Base-by-base conservation (phyloP, 257 asterid species). In the Marsdenia floribunda region DNA sequence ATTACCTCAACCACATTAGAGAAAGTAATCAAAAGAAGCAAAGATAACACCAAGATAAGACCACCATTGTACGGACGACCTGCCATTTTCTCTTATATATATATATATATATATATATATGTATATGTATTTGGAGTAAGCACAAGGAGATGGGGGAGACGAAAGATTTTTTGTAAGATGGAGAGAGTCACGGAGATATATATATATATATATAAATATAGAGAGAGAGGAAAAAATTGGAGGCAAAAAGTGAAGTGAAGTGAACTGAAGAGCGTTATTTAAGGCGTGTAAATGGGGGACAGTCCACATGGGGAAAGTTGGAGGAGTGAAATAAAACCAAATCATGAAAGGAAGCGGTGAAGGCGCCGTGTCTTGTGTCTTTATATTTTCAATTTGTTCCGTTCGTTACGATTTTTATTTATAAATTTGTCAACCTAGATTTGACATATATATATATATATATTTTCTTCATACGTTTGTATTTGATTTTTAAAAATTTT, bases 291-390 rank as follows among this genome's bases (percentile, higher is more conserved):
- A 73, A 54, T 71, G 63, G 93, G 87, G 70, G 38, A 22, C 14
- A 38, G 8, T 38, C 58, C 80, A 73, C 22, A 3, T 72, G 72
- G 58, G 77, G 77, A 73, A 81, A 78, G 78, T 76, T 54, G 33
- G 33, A 29, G 33, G 33, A 29, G 33, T 29, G 33, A 0, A 29
- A 29, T 29, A 33, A 73, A 6, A 53, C 47, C 70, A 59, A 50
- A 76, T 80, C 65, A 70, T 46, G 75, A 67, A 19, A 70, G 63
- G 75, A 71, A 66, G 60, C 86, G 82, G 22, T 72, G 82, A 86
- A 76, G 81, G 76, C 89, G 89, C 87, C 90, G 87, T 81, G 88
- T 79, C 82, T 81, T 73, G n/a, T 82, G 87, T 44, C 47, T 42
- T 42, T 42, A 42, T 42, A 29, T 29, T 29, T 29, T 29, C 33